Percentiles rank a stretch among this genome's conserved stretches.
Conservation (phyloP, 2,329 filamentous ascomycete genomes). For the Cercospora janseana region DNA sequence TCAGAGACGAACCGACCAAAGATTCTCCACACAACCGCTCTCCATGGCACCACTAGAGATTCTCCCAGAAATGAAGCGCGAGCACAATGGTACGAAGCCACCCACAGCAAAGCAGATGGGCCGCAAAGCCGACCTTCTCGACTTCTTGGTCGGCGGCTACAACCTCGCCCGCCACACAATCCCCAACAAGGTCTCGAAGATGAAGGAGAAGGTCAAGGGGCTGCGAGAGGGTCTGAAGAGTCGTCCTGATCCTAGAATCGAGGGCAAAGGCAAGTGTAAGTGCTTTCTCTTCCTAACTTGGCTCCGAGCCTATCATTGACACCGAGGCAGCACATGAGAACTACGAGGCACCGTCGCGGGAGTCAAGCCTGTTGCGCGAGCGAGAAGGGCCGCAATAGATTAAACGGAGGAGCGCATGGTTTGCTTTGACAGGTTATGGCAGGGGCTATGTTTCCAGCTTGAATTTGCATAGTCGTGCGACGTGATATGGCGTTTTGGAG, state of each 20-base stretch:
- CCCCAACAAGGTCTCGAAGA: neutral
- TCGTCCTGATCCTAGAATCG: neutral
- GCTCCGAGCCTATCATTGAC: neutral
- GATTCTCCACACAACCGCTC: neutral
- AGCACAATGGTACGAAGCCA: neutral
- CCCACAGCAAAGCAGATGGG: neutral
- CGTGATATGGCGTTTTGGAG: too few species aligned
- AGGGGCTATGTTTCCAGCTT: too few species aligned
- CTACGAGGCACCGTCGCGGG: neutral
- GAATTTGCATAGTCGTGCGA: too few species aligned
- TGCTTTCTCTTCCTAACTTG: neutral
- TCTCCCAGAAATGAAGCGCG: neutral
- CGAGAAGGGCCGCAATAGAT: conserved; percentile 1
- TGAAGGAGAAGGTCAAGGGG: conserved; percentile 1
- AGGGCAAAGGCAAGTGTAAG: neutral
- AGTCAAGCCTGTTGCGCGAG: neutral
- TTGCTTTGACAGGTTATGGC: too few species aligned
- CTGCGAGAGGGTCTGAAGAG: neutral
- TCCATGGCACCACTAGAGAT: neutral
- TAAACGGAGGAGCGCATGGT: neutral
- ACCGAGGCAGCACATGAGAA: neutral
- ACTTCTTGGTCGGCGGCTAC: neutral
- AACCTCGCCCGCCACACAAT: neutral
- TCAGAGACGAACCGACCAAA: too few species aligned
- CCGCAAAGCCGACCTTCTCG: neutral